A percentile compares a stretch with the other conserved stretches of the same genome.
Conservation (phyloP, 768 basidiomycete genomes). For the Pisolithus tinctorius region DNA sequence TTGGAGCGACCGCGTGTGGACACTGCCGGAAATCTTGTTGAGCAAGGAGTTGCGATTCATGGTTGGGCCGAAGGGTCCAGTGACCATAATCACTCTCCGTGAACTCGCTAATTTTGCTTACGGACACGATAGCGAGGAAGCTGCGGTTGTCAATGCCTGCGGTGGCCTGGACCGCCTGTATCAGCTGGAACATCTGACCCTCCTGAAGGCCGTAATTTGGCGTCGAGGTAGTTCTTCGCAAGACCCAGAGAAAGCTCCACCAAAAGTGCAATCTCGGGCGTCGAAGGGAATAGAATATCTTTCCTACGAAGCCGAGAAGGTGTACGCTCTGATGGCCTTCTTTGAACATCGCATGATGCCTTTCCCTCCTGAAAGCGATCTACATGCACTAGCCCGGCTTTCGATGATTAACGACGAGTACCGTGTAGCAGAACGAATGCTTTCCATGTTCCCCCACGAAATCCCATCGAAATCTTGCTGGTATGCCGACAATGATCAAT, state of each 20-base stretch:
- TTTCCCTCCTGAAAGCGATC: slow-evolving; percentile 7
- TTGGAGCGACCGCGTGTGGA: slow-evolving; percentile 15
- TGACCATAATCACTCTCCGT: neutral
- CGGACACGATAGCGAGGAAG: slow-evolving; percentile 3
- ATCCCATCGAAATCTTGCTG: slow-evolving; percentile 4
- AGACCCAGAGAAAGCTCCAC: neutral
- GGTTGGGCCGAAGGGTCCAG: neutral
- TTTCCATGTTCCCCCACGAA: slow-evolving; percentile 10
- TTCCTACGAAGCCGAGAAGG: slow-evolving; percentile 11
- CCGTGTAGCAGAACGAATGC: slow-evolving; percentile 17
- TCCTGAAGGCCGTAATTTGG: slow-evolving; percentile 15
- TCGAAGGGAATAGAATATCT: neutral
- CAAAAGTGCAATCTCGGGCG: neutral
- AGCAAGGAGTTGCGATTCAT: slow-evolving; percentile 6
- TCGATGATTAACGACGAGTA: slow-evolving; percentile 19
- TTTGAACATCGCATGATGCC: slow-evolving; percentile 16
- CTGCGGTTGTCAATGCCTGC: slow-evolving; percentile 9
- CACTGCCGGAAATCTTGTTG: slow-evolving; percentile 8
- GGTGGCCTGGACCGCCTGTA: slow-evolving; percentile 6
- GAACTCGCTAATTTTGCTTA: slow-evolving; percentile 14
- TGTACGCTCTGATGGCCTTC: slow-evolving; percentile 18
- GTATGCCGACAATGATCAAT: slow-evolving; percentile 14
- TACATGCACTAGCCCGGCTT: slow-evolving; percentile 11
- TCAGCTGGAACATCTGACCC: slow-evolving; percentile 12
- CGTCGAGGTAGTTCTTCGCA: slow-evolving; percentile 7